Conservation (phyloP, 331 rosid genomes). For the Malus hybrid region DNA sequence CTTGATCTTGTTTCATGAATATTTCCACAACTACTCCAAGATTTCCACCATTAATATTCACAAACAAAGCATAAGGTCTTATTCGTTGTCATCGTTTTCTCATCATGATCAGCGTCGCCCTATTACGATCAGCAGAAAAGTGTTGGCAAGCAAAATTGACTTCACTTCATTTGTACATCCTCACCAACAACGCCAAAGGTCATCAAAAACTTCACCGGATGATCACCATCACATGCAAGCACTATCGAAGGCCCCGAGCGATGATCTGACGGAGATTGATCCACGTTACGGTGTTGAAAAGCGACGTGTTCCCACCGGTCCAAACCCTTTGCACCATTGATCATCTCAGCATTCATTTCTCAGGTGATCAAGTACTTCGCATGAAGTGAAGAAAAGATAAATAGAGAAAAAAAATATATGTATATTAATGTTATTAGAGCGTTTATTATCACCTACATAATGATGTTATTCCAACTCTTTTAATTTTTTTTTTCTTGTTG, state of each 20-base stretch:
- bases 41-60: slow-evolving; percentile 15
- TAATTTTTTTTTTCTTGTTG: not conserved
- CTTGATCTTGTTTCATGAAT: slow-evolving; percentile 45
- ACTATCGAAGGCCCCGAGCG: slow-evolving; percentile 1
- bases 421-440: slow-evolving; percentile 26
- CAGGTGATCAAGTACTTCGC: not conserved
- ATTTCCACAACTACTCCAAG: slow-evolving; percentile 38
- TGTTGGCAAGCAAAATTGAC: slow-evolving; percentile 62
- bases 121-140: slow-evolving; percentile 45
- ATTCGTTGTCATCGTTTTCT: slow-evolving; percentile 3
- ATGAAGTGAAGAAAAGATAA: not conserved
- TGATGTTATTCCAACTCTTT: not conserved
- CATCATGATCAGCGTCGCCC: slow-evolving; percentile 19
- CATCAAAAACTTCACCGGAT: not conserved
- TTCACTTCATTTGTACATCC: slow-evolving; percentile 59
- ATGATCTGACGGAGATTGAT: slow-evolving; percentile 37
- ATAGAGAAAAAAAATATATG: not conserved
- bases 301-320: slow-evolving; percentile 91
- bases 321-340: slow-evolving; percentile 93
- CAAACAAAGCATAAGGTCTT: slow-evolving; percentile 20
- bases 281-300: slow-evolving; percentile 84
- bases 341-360: not conserved
- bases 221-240: not conserved
- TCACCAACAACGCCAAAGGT: slow-evolving; percentile 6
- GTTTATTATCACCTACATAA: not conserved